These are phyloP conservation scores for Lentinula sp. DNA, from an alignment of 768 basidiomycete species.

Conservation along the genomic window DNA sequence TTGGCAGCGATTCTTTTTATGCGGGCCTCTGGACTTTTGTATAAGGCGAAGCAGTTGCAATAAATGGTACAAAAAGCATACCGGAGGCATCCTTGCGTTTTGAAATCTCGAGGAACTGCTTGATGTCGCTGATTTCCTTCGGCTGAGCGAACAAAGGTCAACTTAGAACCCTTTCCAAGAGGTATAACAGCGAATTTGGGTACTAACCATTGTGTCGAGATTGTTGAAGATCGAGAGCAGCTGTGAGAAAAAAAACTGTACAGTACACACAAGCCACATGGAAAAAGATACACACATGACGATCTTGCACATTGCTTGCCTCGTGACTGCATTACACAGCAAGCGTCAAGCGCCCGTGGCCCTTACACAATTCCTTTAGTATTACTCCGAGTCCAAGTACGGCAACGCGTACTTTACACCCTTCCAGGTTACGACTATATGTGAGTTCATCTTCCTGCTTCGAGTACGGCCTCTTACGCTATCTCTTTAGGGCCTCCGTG, in stretches of 20 bases:
- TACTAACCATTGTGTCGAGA: slow-evolving; percentile 5
- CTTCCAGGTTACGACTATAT: background rate
- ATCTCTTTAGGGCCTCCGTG: slow-evolving; percentile 34
- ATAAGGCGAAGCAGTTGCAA: background rate
- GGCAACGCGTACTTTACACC: background rate
- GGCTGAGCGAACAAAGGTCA: slow-evolving; percentile 45
- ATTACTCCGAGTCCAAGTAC: background rate
- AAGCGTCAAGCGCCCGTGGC: background rate
- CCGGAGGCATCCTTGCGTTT: slow-evolving; percentile 95
- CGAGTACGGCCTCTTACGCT: background rate
- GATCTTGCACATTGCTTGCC: background rate
- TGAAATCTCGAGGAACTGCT: slow-evolving; percentile 96
- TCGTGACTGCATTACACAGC: background rate
- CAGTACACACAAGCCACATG: background rate
- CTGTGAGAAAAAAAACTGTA: background rate
- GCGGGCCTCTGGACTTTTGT: slow-evolving; percentile 67
- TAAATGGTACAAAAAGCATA: slow-evolving; percentile 40
- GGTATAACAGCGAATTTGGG: background rate
- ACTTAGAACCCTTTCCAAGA: background rate
- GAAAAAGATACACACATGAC: background rate
- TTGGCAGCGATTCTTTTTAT: slow-evolving; percentile 90
- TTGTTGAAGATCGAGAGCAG: background rate
- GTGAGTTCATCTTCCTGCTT: background rate
- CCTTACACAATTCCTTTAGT: background rate
- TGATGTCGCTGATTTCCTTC: slow-evolving; percentile 97